phyloP scores from a whole-genome alignment of 1,284 basidiomycete genomes.

The Leccinum pachyderme region DNA sequence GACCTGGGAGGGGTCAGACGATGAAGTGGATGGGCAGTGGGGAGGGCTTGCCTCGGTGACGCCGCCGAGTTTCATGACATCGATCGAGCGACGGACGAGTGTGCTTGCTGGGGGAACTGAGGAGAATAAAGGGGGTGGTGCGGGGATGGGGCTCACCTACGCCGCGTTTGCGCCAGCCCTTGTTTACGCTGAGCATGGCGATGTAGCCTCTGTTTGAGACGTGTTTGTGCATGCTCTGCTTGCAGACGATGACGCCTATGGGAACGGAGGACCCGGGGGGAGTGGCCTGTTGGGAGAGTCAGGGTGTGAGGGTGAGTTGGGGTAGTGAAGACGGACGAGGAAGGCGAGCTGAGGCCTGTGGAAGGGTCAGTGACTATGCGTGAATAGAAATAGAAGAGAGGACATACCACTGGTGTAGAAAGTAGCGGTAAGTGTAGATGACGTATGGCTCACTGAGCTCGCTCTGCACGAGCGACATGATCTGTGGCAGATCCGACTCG shows the following conservation, averaged over 20 bases:
- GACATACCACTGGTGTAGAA: slow-evolving; percentile 87
- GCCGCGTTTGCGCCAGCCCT: slow-evolving; percentile 79
- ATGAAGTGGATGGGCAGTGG: too few species aligned
- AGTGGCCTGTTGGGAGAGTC: slow-evolving; percentile 27
- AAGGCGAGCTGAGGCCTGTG: slow-evolving; percentile 91
- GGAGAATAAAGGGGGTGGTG: neutral
- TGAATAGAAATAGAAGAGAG: too few species aligned
- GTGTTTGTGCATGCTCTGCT: slow-evolving; percentile 84
- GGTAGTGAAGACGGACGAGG: slow-evolving; percentile 53
- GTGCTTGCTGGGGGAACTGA: slow-evolving; percentile 23
- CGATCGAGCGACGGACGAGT: slow-evolving; percentile 59
- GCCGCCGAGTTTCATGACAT: slow-evolving; percentile 75
- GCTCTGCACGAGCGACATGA: slow-evolving; percentile 86
- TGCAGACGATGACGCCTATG: slow-evolving; percentile 93
- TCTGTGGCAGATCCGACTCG: slow-evolving; percentile 75
- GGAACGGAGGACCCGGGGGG: slow-evolving; percentile 55
- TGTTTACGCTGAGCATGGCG: slow-evolving; percentile 92
- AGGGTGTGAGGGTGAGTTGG: neutral
- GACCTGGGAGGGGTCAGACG: slow-evolving; percentile 49
- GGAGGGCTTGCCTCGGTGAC: slow-evolving; percentile 72
- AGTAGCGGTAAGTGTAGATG: slow-evolving; percentile 91
- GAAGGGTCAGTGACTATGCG: slow-evolving; percentile 4
- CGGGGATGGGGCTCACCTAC: slow-evolving; percentile 60
- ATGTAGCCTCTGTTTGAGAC: slow-evolving; percentile 89
- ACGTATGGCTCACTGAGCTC: slow-evolving; percentile 96